These are phyloP conservation scores for Leucocoprinus sp. DNA, from an alignment of 768 basidiomycete genomes.

Conservation along the genomic window DNA sequence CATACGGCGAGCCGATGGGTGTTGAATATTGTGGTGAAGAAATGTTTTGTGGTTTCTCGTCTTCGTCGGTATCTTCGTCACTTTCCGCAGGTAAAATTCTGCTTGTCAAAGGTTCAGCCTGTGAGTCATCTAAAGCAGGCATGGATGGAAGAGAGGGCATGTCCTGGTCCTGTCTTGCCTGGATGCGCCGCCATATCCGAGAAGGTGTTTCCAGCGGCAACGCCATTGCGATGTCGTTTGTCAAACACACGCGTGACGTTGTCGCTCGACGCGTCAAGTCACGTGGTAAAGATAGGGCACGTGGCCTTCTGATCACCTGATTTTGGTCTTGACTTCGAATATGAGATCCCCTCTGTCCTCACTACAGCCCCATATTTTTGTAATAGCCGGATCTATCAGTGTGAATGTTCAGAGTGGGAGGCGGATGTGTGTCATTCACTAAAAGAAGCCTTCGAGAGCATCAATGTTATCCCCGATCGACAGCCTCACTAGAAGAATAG, in stretches of 20 bases:
- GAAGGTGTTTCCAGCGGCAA: constrained; percentile 73
- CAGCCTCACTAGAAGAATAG: too few relatives aligned
- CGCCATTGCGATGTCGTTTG: constrained; percentile 28
- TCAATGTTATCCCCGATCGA: too few relatives aligned
- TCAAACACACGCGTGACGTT: background rate
- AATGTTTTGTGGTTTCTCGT: constrained; percentile 32
- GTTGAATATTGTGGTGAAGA: constrained; percentile 60
- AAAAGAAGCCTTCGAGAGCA: too few relatives aligned
- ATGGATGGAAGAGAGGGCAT: constrained; percentile 80
- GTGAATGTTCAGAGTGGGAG: too few relatives aligned
- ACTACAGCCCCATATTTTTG: too few relatives aligned
- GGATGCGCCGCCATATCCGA: constrained; percentile 76
- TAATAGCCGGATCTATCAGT: too few relatives aligned
- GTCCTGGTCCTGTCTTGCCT: constrained; percentile 64
- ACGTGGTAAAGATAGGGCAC: too few relatives aligned
- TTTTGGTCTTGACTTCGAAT: too few relatives aligned
- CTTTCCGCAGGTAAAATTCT: constrained; percentile 20
- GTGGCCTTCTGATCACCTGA: too few relatives aligned
- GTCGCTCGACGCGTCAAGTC: too few relatives aligned
- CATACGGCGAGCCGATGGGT: constrained; percentile 43
- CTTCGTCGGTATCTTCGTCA: constrained; percentile 25
- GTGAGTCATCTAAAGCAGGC: constrained; percentile 62
- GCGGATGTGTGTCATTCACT: too few relatives aligned
- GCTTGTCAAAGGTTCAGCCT: constrained; percentile 23
- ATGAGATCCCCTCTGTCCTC: too few relatives aligned